Evolutionary conservation across 1,139 yeast species (phyloP).

Genomic region (Suhomyces choctaworum): DNA sequence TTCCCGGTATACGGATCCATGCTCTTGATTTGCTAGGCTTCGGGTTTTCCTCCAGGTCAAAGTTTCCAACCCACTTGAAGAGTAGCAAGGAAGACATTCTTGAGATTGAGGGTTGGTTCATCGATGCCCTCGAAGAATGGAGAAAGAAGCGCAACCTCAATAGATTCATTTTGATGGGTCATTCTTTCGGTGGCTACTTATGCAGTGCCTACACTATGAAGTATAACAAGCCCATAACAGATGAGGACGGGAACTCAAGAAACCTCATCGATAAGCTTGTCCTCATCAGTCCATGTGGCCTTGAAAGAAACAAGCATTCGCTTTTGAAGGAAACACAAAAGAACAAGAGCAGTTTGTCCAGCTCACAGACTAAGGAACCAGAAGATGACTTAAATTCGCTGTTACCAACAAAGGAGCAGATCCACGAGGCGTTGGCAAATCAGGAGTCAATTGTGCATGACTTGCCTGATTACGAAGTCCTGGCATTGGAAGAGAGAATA

Average conservation of each 20-base stretch:
- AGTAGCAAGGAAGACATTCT: slow-evolving; percentile 30
- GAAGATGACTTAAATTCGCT: slow-evolving; percentile 16
- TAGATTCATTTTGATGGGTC: slow-evolving; percentile 77
- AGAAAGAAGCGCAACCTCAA: slow-evolving; percentile 54
- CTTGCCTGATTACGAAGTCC: slow-evolving; percentile 1
- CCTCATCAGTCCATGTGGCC: slow-evolving; percentile 48
- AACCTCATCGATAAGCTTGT: slow-evolving; percentile 40
- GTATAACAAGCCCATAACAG: slow-evolving; percentile 37
- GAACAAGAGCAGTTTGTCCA: slow-evolving; percentile 15
- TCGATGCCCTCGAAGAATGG: slow-evolving; percentile 84
- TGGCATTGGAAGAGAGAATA: slow-evolving; percentile 8
- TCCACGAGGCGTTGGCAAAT: slow-evolving; percentile 2
- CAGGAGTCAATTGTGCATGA: slow-evolving; percentile 9
- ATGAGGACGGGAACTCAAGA: slow-evolving; percentile 16
- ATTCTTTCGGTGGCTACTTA: slow-evolving; percentile 89
- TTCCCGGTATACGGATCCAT: slow-evolving; percentile 46
- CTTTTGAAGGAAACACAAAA: slow-evolving; percentile 22
- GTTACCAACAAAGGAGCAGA: slow-evolving; percentile 6
- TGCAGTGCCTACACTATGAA: slow-evolving; percentile 75
- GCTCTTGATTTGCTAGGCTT: slow-evolving; percentile 48
- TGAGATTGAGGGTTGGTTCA: slow-evolving; percentile 72
- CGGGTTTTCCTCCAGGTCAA: slow-evolving; percentile 45
- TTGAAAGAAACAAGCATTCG: slow-evolving; percentile 41
- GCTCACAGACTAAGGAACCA: slow-evolving; percentile 16
- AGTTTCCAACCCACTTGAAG: slow-evolving; percentile 34